Evolutionary conservation across 2,329 filamentous ascomycete species (phyloP), one percentile per base, ranked within the genome.

Genomic region (Domatiomyces globalis): DNA sequence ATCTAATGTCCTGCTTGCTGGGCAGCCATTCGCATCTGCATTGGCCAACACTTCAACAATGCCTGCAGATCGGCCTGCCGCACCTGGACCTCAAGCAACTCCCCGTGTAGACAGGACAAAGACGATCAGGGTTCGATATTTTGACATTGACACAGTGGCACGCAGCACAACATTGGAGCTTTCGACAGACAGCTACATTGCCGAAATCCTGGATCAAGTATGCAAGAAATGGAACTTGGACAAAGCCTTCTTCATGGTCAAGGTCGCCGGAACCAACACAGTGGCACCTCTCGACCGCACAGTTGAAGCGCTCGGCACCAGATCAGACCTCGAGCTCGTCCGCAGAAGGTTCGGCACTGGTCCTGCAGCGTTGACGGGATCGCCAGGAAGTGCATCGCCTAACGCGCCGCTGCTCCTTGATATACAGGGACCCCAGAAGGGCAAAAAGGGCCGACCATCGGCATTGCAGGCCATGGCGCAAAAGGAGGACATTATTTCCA

Each of bases 141-240:
- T 78, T 17, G 78, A 81, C 59, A 68, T 77, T 4, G 75, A 81
- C 51, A 76, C 77, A 57, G 74, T 76, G 27, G 67, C 66, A 5
- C 75, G 73, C 56, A 70, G 70, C 19, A 74, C 74, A 51, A 74
- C 73, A 2, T 67, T 80, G 49, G 74, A 75, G 49, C 78, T 78
- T 27, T 79, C 78, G 2, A 79, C 78, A 1, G 80, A 83, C 59
- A 81, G 78, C 45, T 83, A 83, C 61, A 78, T 83, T 53, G 80
- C 79, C n/a, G 80, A 83, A 62, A 73, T 83, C 47, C 74, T 83
- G 54, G 79, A 82, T 57, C 73, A 74, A 43, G 76, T 79, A 1
- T 83, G 80, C 65, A 76, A 78, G 53, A 72, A 77, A 55, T 75
- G 81, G 61, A 74, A 76, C 2, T 68, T 83, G n/a, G 80, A 83